Base-by-base conservation (phyloP, 495 filamentous ascomycete species). In the Aspergillus baeticus region DNA sequence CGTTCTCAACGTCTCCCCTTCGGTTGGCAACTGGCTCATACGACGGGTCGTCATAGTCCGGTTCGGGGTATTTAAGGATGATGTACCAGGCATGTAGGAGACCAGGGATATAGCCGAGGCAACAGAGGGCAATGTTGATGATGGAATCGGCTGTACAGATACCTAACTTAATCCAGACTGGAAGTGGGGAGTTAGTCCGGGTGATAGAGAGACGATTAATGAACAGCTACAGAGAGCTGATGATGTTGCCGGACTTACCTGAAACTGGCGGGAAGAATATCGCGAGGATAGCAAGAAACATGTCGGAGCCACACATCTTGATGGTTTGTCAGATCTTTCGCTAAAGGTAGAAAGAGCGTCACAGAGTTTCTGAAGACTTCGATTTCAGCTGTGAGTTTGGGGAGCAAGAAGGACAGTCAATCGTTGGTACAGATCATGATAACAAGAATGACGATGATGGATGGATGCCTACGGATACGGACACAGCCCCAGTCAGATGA, bases 31-130 rank as follows among this genome's bases (percentile, higher is more conserved):
- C 69, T 33, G 75, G 67, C 44, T 86, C 78, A 71, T 94, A 91
- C 56, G 81, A 78, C 58, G 81, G 84, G 23, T 82, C 70, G 52
- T 77, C 74, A 13, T 70, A 69, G 47, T 78, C 70, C 6, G 76
- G 74, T 29, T 97, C 92, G 22, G 95, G 95, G 70, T 88, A 90
- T 67, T 88, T 87, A 67, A 87, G 76, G 77, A 98, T 96, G 73
- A 98, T 96, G 84, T 98, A 98, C 92, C 92, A 98, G 66, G 94
- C 82, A 73, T 98, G 94, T 6, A 98, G 72, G 21, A 98, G 84
- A 50, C 94, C 94, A 18, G 94, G 94, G 59, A 98, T 77, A 72
- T 83, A 95, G 71, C 95, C 93, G 41, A 98, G 88, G 44, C 83
- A 75, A 75, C 87, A 92, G 60, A 98, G 90, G 50, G 90, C 87